phyloP scores from a whole-genome alignment of 2,329 filamentous ascomycete species.

The Aspergillus viridinutans region DNA sequence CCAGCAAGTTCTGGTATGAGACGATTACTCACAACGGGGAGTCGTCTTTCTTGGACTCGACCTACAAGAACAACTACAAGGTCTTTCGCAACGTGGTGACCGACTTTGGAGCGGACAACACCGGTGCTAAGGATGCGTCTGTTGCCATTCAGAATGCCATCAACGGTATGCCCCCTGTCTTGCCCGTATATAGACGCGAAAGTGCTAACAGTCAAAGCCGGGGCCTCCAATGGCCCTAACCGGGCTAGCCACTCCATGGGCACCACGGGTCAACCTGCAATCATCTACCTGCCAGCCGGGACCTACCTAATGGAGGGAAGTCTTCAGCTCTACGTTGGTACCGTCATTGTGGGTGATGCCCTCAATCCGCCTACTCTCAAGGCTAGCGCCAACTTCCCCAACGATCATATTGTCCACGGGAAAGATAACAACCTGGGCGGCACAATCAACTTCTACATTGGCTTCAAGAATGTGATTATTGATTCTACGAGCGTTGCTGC shows the following conservation, averaged over 20 bases:
- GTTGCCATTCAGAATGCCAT: slow-evolving; percentile 28
- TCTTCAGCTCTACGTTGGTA: slow-evolving; percentile 29
- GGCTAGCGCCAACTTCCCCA: slow-evolving; percentile 48
- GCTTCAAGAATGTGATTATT: slow-evolving; percentile 36
- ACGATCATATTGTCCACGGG: slow-evolving; percentile 54
- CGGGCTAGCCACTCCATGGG: slow-evolving; percentile 24
- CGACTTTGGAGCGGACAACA: slow-evolving; percentile 32
- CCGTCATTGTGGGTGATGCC: slow-evolving; percentile 37
- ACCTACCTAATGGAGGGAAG: slow-evolving; percentile 23
- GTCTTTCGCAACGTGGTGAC: slow-evolving; percentile 35
- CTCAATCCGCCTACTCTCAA: slow-evolving; percentile 48
- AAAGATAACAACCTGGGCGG: slow-evolving; percentile 29
- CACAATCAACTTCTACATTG: slow-evolving; percentile 35
- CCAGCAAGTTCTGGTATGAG: slow-evolving; percentile 25
- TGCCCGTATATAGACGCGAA: background rate
- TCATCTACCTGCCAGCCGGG: slow-evolving; percentile 28
- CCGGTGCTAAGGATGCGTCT: slow-evolving; percentile 27
- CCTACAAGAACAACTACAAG: slow-evolving; percentile 26
- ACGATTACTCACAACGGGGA: slow-evolving; percentile 24
- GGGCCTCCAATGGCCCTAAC: slow-evolving; percentile 20
- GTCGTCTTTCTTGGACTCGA: slow-evolving; percentile 22
- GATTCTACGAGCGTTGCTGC: slow-evolving; percentile 31
- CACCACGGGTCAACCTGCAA: slow-evolving; percentile 27
- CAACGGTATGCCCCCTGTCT: slow-evolving; percentile 14
- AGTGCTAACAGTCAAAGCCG: slow-evolving; percentile 11